A percentile compares a stretch with the other conserved stretches of the same genome.
These are phyloP conservation scores for Lophiotrema nucula DNA, from an alignment of 495 filamentous ascomycete species.

Conservation along the genomic window DNA sequence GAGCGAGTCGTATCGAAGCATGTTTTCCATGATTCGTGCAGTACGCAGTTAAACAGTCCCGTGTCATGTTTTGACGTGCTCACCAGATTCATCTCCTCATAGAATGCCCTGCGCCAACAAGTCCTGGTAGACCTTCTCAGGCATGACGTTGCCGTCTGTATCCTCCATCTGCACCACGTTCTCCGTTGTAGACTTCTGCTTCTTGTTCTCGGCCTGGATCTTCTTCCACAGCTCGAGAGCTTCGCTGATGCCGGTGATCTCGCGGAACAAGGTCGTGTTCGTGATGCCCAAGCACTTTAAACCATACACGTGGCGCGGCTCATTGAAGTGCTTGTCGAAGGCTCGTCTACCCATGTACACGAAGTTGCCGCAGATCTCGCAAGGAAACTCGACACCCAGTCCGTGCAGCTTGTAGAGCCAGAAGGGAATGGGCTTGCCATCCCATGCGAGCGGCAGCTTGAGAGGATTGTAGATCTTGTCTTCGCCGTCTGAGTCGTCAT, in stretches of 20 bases:
- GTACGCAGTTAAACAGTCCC: too few species aligned
- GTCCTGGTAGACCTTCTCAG: slow-evolving; percentile 93
- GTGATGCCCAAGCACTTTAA: slow-evolving; percentile 91
- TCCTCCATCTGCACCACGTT: slow-evolving; percentile 98
- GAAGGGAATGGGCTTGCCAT: slow-evolving; percentile 97
- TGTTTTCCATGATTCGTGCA: too few species aligned
- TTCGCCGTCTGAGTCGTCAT: slow-evolving; percentile 64
- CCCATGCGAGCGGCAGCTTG: slow-evolving; percentile 93
- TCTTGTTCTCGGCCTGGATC: slow-evolving; percentile 81
- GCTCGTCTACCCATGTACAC: slow-evolving; percentile 95
- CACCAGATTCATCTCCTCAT: too few species aligned
- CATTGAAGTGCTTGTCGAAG: slow-evolving; percentile 98
- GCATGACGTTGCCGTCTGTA: slow-evolving; percentile 96
- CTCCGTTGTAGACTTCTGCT: slow-evolving; percentile 68
- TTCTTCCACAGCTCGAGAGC: slow-evolving; percentile 89
- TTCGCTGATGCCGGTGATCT: slow-evolving; percentile 89
- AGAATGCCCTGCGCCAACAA: slow-evolving; percentile 70
- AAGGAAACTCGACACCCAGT: slow-evolving; percentile 89
- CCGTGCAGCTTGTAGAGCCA: slow-evolving; percentile 98
- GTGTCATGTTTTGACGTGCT: too few species aligned
- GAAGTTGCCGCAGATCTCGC: slow-evolving; percentile 96
- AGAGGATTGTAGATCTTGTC: slow-evolving; percentile 95
- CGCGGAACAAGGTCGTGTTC: slow-evolving; percentile 86
- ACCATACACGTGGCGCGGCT: slow-evolving; percentile 86
- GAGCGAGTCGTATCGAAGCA: too few species aligned